A percentile compares a stretch with the other conserved stretches of the same genome.
These are phyloP conservation scores for Fraxinus sp. DNA, from an alignment of 305 asterid genomes.

Conservation along the genomic window DNA sequence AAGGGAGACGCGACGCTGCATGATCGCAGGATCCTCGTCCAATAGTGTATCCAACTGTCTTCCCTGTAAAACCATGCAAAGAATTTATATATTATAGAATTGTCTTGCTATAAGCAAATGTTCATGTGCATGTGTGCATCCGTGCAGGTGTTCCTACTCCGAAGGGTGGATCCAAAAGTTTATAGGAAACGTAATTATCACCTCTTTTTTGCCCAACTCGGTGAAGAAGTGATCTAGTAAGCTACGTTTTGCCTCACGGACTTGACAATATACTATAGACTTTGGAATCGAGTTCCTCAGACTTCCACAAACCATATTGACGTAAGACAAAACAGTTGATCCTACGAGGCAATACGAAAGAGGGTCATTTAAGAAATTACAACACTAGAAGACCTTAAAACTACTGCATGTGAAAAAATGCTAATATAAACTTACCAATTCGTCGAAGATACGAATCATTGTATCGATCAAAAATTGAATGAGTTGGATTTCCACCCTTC, in stretches of 20 bases:
- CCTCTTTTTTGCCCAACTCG: conserved; percentile 68
- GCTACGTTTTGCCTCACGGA: conserved; percentile 82
- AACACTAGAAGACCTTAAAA: not conserved
- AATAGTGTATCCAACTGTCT: conserved; percentile 56
- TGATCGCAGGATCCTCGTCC: conserved; percentile 78
- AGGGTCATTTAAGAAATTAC: not conserved
- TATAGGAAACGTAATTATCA: conserved; percentile 8
- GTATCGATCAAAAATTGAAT: conserved; percentile 69
- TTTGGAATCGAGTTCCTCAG: conserved; percentile 77
- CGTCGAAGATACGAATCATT: conserved; percentile 61
- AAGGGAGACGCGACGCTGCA: conserved; percentile 61
- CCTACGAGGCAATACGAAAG: conserved; percentile 34
- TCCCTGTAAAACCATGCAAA: conserved; percentile 32
- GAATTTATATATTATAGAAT: not conserved
- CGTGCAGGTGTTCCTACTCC: not conserved
- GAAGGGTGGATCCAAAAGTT: not conserved
- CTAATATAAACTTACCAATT: conserved; percentile 43
- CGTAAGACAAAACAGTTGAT: conserved; percentile 66
- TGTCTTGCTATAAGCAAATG: not conserved
- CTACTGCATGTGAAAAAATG: not conserved
- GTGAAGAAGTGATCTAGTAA: conserved; percentile 68
- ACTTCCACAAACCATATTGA: conserved; percentile 65
- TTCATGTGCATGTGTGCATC: not conserved
- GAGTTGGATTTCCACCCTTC: conserved; percentile 83
- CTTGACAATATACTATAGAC: conserved; percentile 72